Percentiles rank a stretch among this genome's conserved stretches.
phyloP scores from a whole-genome alignment of 2,329 filamentous ascomycete genomes.

The Arthroderma sp. region DNA sequence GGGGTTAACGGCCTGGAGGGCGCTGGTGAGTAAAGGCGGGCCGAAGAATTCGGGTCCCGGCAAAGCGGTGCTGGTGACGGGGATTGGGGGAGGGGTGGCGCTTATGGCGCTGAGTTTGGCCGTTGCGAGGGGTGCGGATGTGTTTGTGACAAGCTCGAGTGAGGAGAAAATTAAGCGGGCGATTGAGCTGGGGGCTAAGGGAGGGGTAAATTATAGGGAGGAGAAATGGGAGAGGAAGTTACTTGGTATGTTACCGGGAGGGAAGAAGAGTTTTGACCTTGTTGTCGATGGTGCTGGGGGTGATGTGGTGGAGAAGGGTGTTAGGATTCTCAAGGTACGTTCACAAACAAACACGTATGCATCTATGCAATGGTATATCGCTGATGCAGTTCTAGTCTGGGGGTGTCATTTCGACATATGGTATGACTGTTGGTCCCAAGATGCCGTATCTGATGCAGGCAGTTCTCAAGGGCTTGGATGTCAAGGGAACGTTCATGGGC shows the following conservation, averaged over 20 bases:
- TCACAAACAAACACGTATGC: not conserved
- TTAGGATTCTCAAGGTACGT: constrained; percentile 53
- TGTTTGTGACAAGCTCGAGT: constrained; percentile 69
- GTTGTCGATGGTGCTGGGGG: constrained; percentile 87
- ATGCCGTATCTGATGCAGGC: constrained; percentile 80
- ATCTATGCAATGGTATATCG: not conserved
- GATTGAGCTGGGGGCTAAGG: constrained; percentile 55
- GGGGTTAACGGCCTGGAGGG: constrained; percentile 79
- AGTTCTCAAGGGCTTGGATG: constrained; percentile 74
- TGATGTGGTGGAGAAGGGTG: constrained; percentile 58
- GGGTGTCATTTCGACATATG: constrained; percentile 74
- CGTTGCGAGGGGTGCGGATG: constrained; percentile 57
- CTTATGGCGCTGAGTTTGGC: constrained; percentile 70
- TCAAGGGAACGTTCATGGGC: constrained; percentile 81
- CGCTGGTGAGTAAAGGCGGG: constrained; percentile 63
- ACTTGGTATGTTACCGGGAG: constrained; percentile 43
- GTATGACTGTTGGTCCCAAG: constrained; percentile 77
- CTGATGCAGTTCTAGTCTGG: constrained; percentile 40
- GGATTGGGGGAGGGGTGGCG: constrained; percentile 86
- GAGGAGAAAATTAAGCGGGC: constrained; percentile 64
- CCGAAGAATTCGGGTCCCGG: constrained; percentile 42
- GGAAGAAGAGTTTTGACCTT: constrained; percentile 58
- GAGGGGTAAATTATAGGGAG: constrained; percentile 71
- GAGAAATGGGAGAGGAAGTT: constrained; percentile 72
- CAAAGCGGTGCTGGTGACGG: constrained; percentile 70